Evolutionary conservation across 805 yeast species (phyloP).

Genomic region (Pichia gijzeniarum): DNA sequence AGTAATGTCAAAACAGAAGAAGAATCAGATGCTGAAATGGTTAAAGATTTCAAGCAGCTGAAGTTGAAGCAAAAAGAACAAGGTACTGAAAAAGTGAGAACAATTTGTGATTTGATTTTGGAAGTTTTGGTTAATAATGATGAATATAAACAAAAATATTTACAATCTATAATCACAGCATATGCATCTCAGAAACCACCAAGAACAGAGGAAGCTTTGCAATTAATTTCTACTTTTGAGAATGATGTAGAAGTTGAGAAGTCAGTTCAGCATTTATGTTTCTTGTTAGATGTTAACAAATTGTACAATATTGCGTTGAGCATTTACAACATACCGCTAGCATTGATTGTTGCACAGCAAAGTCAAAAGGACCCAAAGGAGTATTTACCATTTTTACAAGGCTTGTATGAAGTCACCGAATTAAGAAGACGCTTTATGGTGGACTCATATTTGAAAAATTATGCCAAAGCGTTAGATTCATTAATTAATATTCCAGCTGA

Average conservation of each 20-base stretch:
- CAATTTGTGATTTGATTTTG: slow-evolving; percentile 66
- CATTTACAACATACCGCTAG: slow-evolving; percentile 71
- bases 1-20: slow-evolving; percentile 35
- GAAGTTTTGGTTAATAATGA: slow-evolving; percentile 45
- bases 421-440: slow-evolving; percentile 67
- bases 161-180: slow-evolving; percentile 81
- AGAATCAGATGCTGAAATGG: not conserved
- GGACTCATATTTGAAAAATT: slow-evolving; percentile 68
- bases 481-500: slow-evolving; percentile 43
- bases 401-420: slow-evolving; percentile 60
- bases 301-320: slow-evolving; percentile 77
- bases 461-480: slow-evolving; percentile 62
- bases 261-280: slow-evolving; percentile 77
- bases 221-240: slow-evolving; percentile 48
- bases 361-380: slow-evolving; percentile 98
- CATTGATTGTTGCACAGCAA: slow-evolving; percentile 85
- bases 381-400: slow-evolving; percentile 85
- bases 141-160: slow-evolving; percentile 44
- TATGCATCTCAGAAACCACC: slow-evolving; percentile 91
- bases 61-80: slow-evolving; percentile 11
- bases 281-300: slow-evolving; percentile 81
- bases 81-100: slow-evolving; percentile 51
- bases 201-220: slow-evolving; percentile 67
- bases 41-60: slow-evolving; percentile 5
- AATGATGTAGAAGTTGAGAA: slow-evolving; percentile 45